phyloP scores from a whole-genome alignment of 805 yeast species.

The Candida odintsovae region DNA sequence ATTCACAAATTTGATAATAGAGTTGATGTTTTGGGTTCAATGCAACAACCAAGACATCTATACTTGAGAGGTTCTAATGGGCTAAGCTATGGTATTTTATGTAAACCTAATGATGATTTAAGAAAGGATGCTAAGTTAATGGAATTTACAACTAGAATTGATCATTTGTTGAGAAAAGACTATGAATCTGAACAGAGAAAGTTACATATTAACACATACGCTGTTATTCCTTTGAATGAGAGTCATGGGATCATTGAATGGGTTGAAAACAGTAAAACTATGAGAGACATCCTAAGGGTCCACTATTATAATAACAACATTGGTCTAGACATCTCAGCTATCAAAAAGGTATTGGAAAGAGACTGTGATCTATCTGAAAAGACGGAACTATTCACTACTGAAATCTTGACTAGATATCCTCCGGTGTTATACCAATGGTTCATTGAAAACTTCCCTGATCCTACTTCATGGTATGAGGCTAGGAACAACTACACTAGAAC shows the following conservation, averaged over 20 bases:
- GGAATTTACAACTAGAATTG: conserved; percentile 83
- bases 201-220: conserved; percentile 70
- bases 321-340: conserved; percentile 21
- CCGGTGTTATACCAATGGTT: conserved; percentile 88
- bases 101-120: conserved; percentile 86
- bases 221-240: conserved; percentile 84
- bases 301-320: conserved; percentile 38
- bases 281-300: conserved; percentile 52
- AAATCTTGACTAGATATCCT: conserved; percentile 33
- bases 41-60: conserved; percentile 82
- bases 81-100: conserved; percentile 61
- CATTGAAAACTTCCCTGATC: conserved; percentile 82
- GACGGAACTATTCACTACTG: conserved; percentile 29
- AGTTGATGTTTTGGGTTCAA: conserved; percentile 69
- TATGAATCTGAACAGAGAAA: conserved; percentile 69
- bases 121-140: conserved; percentile 92
- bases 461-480: conserved; percentile 79
- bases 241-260: conserved; percentile 88
- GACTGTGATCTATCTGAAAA: conserved; percentile 27
- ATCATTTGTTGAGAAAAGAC: conserved; percentile 60
- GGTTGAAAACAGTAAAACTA: conserved; percentile 71
- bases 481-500: conserved; percentile 72
- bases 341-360: conserved; percentile 23
- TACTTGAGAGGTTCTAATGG: conserved; percentile 77
- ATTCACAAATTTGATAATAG: conserved; percentile 58